These are phyloP conservation scores for Penicillium egyptiacum DNA, from an alignment of 495 filamentous ascomycete genomes.

Conservation along the genomic window DNA sequence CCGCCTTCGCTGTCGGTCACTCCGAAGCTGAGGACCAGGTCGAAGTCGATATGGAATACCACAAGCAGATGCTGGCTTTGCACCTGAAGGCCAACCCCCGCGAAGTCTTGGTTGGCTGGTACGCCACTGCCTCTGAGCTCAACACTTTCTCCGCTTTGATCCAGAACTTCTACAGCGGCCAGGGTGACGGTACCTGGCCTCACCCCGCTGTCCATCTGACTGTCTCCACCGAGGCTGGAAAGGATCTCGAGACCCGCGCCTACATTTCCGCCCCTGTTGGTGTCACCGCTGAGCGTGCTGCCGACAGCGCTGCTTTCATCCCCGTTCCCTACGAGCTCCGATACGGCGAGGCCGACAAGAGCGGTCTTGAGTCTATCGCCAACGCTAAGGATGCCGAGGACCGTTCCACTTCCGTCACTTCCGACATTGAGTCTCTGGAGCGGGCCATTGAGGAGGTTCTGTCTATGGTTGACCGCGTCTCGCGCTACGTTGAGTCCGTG, in stretches of 20 bases:
- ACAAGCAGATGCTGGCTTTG: conserved; percentile 95
- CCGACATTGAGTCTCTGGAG: conserved; percentile 86
- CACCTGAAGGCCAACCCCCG: conserved; percentile 92
- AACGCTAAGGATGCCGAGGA: conserved; percentile 77
- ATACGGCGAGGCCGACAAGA: conserved; percentile 88
- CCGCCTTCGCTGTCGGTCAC: conserved; percentile 95
- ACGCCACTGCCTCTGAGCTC: conserved; percentile 90
- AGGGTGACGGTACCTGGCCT: conserved; percentile 94
- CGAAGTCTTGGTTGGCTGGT: conserved; percentile 95
- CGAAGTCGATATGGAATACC: conserved; percentile 99
- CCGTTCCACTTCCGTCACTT: conserved; percentile 66
- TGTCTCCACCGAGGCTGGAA: conserved; percentile 80
- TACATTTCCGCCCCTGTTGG: conserved; percentile 96
- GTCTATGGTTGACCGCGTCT: conserved; percentile 84
- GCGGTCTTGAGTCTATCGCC: conserved; percentile 81
- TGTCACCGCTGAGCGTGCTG: conserved; percentile 88
- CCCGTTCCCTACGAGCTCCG: conserved; percentile 91
- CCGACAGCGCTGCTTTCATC: conserved; percentile 93
- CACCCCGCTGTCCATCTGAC: conserved; percentile 96
- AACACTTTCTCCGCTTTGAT: conserved; percentile 98
- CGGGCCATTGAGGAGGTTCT: conserved; percentile 80
- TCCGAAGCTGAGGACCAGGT: conserved; percentile 98
- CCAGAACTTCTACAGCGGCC: conserved; percentile 98
- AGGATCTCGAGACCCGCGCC: conserved; percentile 79
- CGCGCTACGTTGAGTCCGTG: conserved; percentile 83